phyloP scores from a whole-genome alignment of 1,139 yeast species.

The Pichia sp. region DNA sequence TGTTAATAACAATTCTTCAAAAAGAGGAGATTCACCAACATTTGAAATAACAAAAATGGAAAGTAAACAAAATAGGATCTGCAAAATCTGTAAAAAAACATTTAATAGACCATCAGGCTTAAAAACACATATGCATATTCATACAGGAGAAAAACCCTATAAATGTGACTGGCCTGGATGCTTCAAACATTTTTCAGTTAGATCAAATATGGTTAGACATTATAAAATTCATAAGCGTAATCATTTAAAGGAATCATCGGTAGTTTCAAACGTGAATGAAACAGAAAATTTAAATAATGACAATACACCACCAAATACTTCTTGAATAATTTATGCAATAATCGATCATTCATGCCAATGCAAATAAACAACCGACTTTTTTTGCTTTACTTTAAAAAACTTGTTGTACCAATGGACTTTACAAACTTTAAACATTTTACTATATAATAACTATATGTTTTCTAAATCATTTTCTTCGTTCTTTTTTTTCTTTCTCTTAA shows the following conservation, averaged over 20 bases:
- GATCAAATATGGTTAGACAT: slow-evolving; percentile 78
- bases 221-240: slow-evolving; percentile 49
- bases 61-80: slow-evolving; percentile 34
- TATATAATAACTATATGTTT: no score
- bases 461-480: no score
- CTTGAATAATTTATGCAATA: no score
- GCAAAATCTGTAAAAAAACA: slow-evolving; percentile 67
- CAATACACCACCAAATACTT: no score
- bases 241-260: neutral
- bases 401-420: no score
- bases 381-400: no score
- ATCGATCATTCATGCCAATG: no score
- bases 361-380: no score
- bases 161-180: slow-evolving; percentile 63
- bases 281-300: no score
- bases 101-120: slow-evolving; percentile 79
- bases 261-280: neutral
- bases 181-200: slow-evolving; percentile 66
- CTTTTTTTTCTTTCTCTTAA: no score
- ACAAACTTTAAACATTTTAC: no score
- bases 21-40: slow-evolving; percentile 4
- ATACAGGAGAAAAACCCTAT: slow-evolving; percentile 82
- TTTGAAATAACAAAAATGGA: neutral
- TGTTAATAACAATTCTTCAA: no score
- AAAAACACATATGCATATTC: slow-evolving; percentile 75